Percentiles rank a stretch among this genome's conserved stretches.
Evolutionary conservation across 768 basidiomycete genomes (phyloP).

Genomic region (Pisolithus albus): DNA sequence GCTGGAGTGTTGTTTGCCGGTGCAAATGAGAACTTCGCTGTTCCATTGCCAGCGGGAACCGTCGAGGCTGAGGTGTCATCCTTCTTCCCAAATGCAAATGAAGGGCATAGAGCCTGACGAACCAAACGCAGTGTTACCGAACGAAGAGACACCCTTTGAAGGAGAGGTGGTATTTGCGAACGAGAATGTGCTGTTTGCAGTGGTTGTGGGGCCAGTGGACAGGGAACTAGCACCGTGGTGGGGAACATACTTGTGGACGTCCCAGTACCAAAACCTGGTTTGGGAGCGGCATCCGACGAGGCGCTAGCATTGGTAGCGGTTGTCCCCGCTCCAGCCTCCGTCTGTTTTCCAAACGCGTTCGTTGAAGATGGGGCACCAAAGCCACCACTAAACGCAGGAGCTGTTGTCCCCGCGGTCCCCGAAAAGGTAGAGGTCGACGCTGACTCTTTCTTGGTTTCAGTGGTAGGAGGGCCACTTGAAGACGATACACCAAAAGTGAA

Average conservation of each 20-base stretch:
- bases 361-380: slow-evolving; percentile 9
- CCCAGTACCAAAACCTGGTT: slow-evolving; percentile 7
- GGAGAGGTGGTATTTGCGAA: slow-evolving; percentile 3
- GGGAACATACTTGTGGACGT: slow-evolving; percentile 12
- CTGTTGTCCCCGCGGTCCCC: slow-evolving; percentile 3
- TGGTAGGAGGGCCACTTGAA: slow-evolving; percentile 17
- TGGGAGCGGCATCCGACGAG: slow-evolving; percentile 15
- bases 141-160: slow-evolving; percentile 1
- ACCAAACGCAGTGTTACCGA: slow-evolving; percentile 8
- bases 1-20: too few species aligned
- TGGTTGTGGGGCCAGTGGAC: slow-evolving; percentile 3
- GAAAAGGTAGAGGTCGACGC: slow-evolving; percentile 28
- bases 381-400: slow-evolving; percentile 13
- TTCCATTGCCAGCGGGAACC: background rate
- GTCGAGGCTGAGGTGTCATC: slow-evolving; percentile 8
- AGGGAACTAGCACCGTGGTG: slow-evolving; percentile 13
- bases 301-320: slow-evolving; percentile 8
- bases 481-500: slow-evolving; percentile 19
- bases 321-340: background rate
- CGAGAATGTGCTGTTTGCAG: slow-evolving; percentile 1
- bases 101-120: slow-evolving; percentile 3
- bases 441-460: slow-evolving; percentile 20
- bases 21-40: too few species aligned
- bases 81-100: slow-evolving; percentile 15
- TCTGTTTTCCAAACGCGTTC: slow-evolving; percentile 13